phyloP scores from a whole-genome alignment of 2,329 filamentous ascomycete genomes.

The Sporothrix phasma region DNA sequence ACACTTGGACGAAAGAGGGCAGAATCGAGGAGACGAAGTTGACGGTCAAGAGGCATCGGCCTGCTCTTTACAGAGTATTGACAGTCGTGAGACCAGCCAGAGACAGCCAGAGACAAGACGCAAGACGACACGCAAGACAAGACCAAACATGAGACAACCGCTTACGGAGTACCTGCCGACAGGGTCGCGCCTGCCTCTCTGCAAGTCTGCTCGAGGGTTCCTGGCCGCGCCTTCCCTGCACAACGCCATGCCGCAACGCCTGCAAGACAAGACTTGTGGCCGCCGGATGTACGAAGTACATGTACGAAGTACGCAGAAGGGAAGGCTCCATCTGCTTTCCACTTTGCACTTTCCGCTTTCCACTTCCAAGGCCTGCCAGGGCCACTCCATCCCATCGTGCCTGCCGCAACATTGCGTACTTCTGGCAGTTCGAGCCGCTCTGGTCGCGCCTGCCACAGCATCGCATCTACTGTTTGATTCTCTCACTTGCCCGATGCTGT shows the following conservation, averaged over 20 bases:
- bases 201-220: neutral
- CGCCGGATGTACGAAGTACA: neutral
- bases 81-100: neutral
- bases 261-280: neutral
- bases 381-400: neutral
- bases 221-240: slow-evolving; percentile 2
- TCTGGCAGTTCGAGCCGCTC: neutral
- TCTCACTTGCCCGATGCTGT: neutral
- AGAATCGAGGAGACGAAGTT: neutral
- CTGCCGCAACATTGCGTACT: neutral
- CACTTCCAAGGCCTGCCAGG: neutral
- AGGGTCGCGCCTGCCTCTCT: slow-evolving; percentile 2
- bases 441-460: neutral
- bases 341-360: no score
- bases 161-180: neutral
- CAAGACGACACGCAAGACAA: neutral
- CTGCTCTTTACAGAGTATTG: neutral
- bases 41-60: neutral
- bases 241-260: neutral
- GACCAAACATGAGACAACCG: no score
- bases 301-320: no score
- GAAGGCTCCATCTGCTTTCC: no score
- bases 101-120: neutral
- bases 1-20: neutral
- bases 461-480: neutral